Base-by-base conservation (phyloP, 768 basidiomycete genomes). In the Mycena filopes region DNA sequence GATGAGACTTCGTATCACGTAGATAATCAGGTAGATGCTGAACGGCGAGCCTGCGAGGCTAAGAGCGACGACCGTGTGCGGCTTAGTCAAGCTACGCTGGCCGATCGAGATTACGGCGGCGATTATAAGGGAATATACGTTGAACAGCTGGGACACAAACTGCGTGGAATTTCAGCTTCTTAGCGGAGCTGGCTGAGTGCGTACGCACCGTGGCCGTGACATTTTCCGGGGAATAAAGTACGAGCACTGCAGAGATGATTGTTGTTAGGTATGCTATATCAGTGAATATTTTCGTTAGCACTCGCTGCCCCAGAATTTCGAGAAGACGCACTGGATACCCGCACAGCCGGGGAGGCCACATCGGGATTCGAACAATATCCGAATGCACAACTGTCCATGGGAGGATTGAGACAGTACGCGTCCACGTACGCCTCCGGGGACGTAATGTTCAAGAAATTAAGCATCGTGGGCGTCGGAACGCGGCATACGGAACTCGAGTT, bases 261-360 rank as follows among this genome's bases (percentile, higher is more conserved):
- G 66, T 49, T 29, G 66, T 59, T 20, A 67, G 29, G 26, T 67
- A 67, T 8, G 66, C 66, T 67, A 20, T 15, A 3, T 20, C 7
- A 4, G 21, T 55, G 11, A 55, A 53, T 26, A 5, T 13, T 18
- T 31, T 31, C n/a, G n/a, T n/a, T n/a, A n/a, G n/a, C n/a, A n/a
- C n/a, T n/a, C n/a, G n/a, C n/a, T n/a, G n/a, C n/a, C n/a, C n/a
- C 16, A 43, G 13, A 25, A 43, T 18, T 21, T 25, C 4, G 51
- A 60, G 18, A 47, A 49, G 21, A 64, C 67, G 23, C 57, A 68
- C 67, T 51, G 11, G 67, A 68, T 18, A 23, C 13, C 18, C 66
- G 66, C n/a, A 68, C 57, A 43, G 67, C 62, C 4, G 67, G 67
- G 26, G 53, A 56, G 12, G 61, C 67, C 29, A 68, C 67, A n/a